Base-by-base conservation (phyloP, 169 alveolate species). In the Plasmodium chabaudi region DNA sequence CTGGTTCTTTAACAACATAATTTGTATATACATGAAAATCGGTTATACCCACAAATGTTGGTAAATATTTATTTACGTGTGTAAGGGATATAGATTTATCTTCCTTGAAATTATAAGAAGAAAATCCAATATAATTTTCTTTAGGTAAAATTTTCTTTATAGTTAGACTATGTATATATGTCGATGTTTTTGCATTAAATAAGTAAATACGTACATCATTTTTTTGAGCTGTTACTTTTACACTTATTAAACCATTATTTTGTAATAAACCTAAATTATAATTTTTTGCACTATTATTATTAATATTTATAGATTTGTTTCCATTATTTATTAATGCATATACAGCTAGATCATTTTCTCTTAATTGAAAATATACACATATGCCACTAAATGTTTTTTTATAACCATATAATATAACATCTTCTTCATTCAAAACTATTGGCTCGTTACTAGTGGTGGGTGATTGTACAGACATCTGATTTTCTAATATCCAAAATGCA, bases 1-100 rank as follows among this genome's bases (percentile, higher is more conserved):
- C 69, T 10, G 10, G 3, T 1, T 25, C 39, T 1, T 39, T 15
- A 59, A 17, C 27, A 25, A n/a, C 5, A 51, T 77, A 42, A 7
- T 25, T 53, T 17, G 23, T 55, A 13, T 25, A 55, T 4, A 68
- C 59, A 1, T 15, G 15, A 12, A 82, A n/a, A 21, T 67, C 67
- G 27, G 61, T 53, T 23, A 82, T 82, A 9, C 90, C 90, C 5
- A 82, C 90, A 67, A 67, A 82, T 19, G 90, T 82, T 5, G 90
- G 90, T 17, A 49, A 3, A 55, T 53, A 82, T 46, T 39, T 68
- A 44, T 67, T 60, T 44, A 15, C 39, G 65, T 34, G 9, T 10
- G 61, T 51, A 12, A 44, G 7, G 7, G 59, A 0, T 17, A 61
- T 39, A 0, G 53, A 42, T 19, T 56, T 64, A 68, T 82, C 77